These are phyloP conservation scores for Arthrobotrys conoides DNA, from an alignment of 2,329 filamentous ascomycete genomes.

Conservation along the genomic window DNA sequence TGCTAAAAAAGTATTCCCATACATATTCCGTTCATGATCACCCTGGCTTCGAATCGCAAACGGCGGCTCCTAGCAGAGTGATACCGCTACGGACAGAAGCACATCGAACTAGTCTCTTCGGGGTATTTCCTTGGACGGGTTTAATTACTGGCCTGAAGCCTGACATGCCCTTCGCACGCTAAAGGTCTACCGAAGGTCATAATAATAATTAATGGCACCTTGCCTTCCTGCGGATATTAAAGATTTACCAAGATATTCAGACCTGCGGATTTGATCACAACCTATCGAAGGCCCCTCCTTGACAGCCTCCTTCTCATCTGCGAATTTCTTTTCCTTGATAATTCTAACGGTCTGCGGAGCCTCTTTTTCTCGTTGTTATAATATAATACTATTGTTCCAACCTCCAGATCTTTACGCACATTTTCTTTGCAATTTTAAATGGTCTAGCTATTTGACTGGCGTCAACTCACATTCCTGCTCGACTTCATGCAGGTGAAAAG, in stretches of 20 bases:
- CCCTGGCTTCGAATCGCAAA: conserved; percentile 49
- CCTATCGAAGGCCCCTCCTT: conserved; percentile 34
- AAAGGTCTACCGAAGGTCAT: conserved; percentile 32
- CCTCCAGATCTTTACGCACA: conserved; percentile 24
- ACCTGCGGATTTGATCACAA: conserved; percentile 51
- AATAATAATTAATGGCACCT: conserved; percentile 31
- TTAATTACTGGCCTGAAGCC: conserved; percentile 48
- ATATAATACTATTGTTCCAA: conserved; percentile 57
- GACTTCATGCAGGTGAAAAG: conserved; percentile 21
- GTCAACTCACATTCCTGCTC: conserved; percentile 21
- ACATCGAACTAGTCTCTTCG: conserved; percentile 41
- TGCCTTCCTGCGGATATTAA: conserved; percentile 52
- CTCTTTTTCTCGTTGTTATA: conserved; percentile 34
- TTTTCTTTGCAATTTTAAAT: conserved; percentile 23
- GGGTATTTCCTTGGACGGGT: conserved; percentile 48
- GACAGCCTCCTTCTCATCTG: conserved; percentile 29
- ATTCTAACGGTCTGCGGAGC: conserved; percentile 26
- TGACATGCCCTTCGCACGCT: conserved; percentile 31
- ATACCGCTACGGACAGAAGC: conserved; percentile 22
- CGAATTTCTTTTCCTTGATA: conserved; percentile 28
- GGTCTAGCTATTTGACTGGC: conserved; percentile 13
- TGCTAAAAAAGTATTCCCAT: conserved; percentile 40
- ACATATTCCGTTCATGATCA: conserved; percentile 34
- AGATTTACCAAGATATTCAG: conserved; percentile 47
- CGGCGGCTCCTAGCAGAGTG: conserved; percentile 43